Evolutionary conservation across 2,329 filamentous ascomycete genomes (phyloP).

Genomic region (Fusarium sp.): DNA sequence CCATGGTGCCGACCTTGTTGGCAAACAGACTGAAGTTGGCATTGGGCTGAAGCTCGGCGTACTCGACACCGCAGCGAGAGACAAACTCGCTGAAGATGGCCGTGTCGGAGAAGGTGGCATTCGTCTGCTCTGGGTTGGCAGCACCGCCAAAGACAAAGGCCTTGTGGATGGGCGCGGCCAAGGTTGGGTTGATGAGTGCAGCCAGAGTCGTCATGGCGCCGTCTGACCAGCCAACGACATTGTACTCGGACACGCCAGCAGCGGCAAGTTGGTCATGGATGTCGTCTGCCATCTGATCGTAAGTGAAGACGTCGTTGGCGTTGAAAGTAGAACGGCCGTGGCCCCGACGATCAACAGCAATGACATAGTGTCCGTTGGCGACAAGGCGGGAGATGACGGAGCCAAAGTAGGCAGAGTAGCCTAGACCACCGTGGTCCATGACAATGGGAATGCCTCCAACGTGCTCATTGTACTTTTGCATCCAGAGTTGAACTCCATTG

Average conservation of each 20-base stretch:
- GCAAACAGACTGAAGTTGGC: constrained; percentile 54
- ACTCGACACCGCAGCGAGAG: constrained; percentile 51
- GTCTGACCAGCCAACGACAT: constrained; percentile 57
- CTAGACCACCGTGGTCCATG: constrained; percentile 56
- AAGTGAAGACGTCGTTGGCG: constrained; percentile 53
- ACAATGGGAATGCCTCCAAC: constrained; percentile 52
- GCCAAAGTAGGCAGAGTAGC: constrained; percentile 57
- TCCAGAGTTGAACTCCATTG: constrained; percentile 56
- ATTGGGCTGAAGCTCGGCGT: constrained; percentile 50
- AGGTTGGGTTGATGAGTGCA: constrained; percentile 49
- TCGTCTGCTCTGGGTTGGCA: constrained; percentile 50
- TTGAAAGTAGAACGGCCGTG: constrained; percentile 56
- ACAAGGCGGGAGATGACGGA: constrained; percentile 52
- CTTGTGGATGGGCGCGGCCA: constrained; percentile 50
- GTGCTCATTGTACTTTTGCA: constrained; percentile 55
- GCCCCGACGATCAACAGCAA: constrained; percentile 56
- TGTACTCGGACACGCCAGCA: constrained; percentile 47
- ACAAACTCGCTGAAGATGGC: constrained; percentile 52
- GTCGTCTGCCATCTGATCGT: constrained; percentile 53
- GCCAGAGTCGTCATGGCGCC: constrained; percentile 54
- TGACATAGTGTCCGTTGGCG: constrained; percentile 51
- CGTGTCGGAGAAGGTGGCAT: constrained; percentile 49
- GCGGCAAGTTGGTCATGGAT: constrained; percentile 48
- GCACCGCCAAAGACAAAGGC: constrained; percentile 56
- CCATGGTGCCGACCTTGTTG: constrained; percentile 52